These are phyloP conservation scores for Beauveria medogensis DNA, from an alignment of 2,329 filamentous ascomycete genomes.

Conservation along the genomic window DNA sequence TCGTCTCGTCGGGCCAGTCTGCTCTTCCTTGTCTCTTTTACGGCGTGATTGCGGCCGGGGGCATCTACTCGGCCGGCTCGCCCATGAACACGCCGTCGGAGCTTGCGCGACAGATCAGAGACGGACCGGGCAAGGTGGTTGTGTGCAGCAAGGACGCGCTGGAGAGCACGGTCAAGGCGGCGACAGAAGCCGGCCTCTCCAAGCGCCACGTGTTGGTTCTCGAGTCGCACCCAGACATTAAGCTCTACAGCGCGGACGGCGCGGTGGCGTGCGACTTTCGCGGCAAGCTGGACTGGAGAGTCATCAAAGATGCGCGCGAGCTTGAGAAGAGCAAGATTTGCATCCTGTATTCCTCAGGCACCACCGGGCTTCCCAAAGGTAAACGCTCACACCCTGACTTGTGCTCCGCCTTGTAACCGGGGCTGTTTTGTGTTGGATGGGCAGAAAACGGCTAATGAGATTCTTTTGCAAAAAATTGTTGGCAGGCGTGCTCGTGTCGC, in stretches of 20 bases:
- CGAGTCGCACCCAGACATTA: slow-evolving; percentile 26
- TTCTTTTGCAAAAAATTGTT: neutral
- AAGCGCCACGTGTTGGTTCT: slow-evolving; percentile 42
- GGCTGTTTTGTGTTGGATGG: too few relatives aligned
- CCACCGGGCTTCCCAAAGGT: slow-evolving; percentile 40
- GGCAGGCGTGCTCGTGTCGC: slow-evolving; percentile 34
- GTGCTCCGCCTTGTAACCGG: neutral
- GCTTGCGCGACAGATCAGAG: slow-evolving; percentile 35
- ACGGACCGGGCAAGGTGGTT: slow-evolving; percentile 28
- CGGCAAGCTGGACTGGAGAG: slow-evolving; percentile 40
- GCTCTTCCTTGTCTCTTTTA: slow-evolving; percentile 46
- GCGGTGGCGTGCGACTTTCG: slow-evolving; percentile 20
- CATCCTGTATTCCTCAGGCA: slow-evolving; percentile 40
- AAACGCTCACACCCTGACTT: neutral
- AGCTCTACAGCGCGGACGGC: slow-evolving; percentile 20
- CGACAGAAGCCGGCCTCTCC: slow-evolving; percentile 35
- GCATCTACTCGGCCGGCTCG: slow-evolving; percentile 49
- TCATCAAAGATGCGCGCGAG: slow-evolving; percentile 39
- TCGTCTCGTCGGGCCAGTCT: slow-evolving; percentile 48
- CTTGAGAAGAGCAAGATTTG: slow-evolving; percentile 35
- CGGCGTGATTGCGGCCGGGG: slow-evolving; percentile 49
- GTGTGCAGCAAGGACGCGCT: slow-evolving; percentile 41
- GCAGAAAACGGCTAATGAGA: neutral
- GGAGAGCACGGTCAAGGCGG: slow-evolving; percentile 39
- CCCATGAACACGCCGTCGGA: slow-evolving; percentile 42